Evolutionary conservation across 208 protist genomes (phyloP), one percentile per base, ranked within the genome.

Genomic region (Polymyxa betae): DNA sequence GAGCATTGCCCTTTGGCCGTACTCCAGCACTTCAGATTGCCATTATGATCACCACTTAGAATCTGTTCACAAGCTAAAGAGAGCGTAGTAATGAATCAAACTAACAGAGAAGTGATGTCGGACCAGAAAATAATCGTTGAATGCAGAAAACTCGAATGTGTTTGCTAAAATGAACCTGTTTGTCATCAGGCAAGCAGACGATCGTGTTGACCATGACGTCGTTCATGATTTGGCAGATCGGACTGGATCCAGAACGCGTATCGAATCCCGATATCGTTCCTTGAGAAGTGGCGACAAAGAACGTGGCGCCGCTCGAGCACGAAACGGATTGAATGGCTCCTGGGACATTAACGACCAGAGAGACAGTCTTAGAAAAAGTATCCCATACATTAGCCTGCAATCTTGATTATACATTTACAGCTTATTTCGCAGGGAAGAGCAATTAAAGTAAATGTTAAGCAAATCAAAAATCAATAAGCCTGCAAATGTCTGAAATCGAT

Each of bases 201-300:
- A 82, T 43, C 5, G 35, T 40, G n/a, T 82, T 82, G 72, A 82
- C 72, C n/a, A 82, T 82, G 40, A n/a, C 72, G 72, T 82, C 72
- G n/a, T 82, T 82, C 16, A 5, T 82, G 35, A 82, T n/a, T 35
- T 82, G n/a, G 72, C n/a, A 82, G 5, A 82, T 35, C 12, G 72
- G 35, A 35, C 16, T 20, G 35, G 35, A 40, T 35, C 72, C 72
- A n/a, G 10, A 82, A 20, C 72, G 72, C 5, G 35, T 5, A n/a
- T 82, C 72, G 35, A 82, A 82, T 12, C 72, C 72, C 12, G 40
- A 5, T n/a, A 82, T n/a, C 12, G n/a, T 20, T 5, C n/a, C n/a
- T 82, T 82, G 72, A 43, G 72, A 45, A 43, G 72, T 82, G 72
- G 16, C 72, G 35, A n/a, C 72, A 35, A 82, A 82, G 12, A 35